These are phyloP conservation scores for Ganoderma boninense DNA, from an alignment of 1,284 basidiomycete species.

Conservation along the genomic window DNA sequence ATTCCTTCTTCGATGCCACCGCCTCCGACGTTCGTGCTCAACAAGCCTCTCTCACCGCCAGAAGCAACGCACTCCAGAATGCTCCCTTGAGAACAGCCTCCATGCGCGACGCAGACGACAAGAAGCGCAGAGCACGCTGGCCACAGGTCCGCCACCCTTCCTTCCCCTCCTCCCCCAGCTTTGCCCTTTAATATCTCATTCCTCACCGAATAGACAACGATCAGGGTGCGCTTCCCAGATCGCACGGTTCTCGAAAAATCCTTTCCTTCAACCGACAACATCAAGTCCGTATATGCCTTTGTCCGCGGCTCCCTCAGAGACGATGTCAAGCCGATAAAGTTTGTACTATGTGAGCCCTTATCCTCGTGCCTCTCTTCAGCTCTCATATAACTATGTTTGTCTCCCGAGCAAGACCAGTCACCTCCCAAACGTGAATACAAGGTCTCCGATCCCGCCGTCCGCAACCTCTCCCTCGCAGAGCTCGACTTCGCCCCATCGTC, in stretches of 20 bases:
- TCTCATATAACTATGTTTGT: not conserved
- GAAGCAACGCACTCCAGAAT: constrained; percentile 74
- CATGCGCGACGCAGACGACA: constrained; percentile 71
- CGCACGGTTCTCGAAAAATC: constrained; percentile 83
- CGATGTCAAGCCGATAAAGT: constrained; percentile 78
- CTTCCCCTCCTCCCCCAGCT: constrained; percentile 1
- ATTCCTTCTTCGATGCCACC: constrained; percentile 80
- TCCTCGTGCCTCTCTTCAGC: not conserved
- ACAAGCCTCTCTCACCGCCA: constrained; percentile 67
- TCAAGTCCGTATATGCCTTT: constrained; percentile 84
- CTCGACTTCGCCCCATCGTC: constrained; percentile 80
- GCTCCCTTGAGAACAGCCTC: constrained; percentile 80
- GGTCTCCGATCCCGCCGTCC: constrained; percentile 76
- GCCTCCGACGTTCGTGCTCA: constrained; percentile 77
- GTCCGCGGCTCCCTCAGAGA: constrained; percentile 78
- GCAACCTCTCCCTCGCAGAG: constrained; percentile 71
- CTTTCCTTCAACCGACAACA: constrained; percentile 81
- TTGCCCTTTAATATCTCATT: constrained; percentile 5
- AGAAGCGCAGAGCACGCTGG: constrained; percentile 71
- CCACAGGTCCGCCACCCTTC: constrained; percentile 63
- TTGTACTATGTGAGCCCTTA: constrained; percentile 62
- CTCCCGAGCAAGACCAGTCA: constrained; percentile 60
- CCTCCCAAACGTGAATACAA: constrained; percentile 86
- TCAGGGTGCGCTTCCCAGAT: constrained; percentile 85
- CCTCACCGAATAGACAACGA: constrained; percentile 65